phyloP scores from a whole-genome alignment of 192 early-diverging fungal genomes.

The Irineochytrium annulatum region DNA sequence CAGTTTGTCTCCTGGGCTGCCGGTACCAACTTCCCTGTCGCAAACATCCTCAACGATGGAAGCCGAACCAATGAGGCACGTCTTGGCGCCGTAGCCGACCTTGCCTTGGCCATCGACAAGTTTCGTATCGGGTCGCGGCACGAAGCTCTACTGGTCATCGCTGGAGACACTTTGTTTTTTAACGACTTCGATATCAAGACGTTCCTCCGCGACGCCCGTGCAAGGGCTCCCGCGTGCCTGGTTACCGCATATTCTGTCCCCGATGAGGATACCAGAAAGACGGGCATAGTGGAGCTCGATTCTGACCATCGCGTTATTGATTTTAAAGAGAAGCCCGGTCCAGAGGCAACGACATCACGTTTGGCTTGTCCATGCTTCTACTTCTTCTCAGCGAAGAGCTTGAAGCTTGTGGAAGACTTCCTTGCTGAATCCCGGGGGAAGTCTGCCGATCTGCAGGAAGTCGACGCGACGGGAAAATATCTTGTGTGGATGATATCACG shows the following conservation, averaged over 20 bases:
- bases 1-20: slow-evolving; percentile 45
- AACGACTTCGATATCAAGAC: slow-evolving; percentile 43
- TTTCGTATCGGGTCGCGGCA: slow-evolving; percentile 27
- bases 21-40: slow-evolving; percentile 18
- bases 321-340: slow-evolving; percentile 55
- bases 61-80: slow-evolving; percentile 45
- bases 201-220: slow-evolving; percentile 16
- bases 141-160: slow-evolving; percentile 46
- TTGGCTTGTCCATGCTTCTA: slow-evolving; percentile 64
- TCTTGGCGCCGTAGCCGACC: slow-evolving; percentile 54
- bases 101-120: slow-evolving; percentile 36
- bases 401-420: slow-evolving; percentile 39
- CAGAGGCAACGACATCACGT: slow-evolving; percentile 37
- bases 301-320: slow-evolving; percentile 20
- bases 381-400: slow-evolving; percentile 23
- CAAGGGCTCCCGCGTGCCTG: slow-evolving; percentile 19
- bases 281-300: slow-evolving; percentile 51
- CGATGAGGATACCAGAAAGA: slow-evolving; percentile 51
- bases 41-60: slow-evolving; percentile 48
- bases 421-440: slow-evolving; percentile 25
- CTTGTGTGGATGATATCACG: slow-evolving; percentile 42
- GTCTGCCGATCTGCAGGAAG: slow-evolving; percentile 35
- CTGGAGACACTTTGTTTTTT: slow-evolving; percentile 58
- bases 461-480: slow-evolving; percentile 55
- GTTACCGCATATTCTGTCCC: slow-evolving; percentile 46